Evolutionary conservation across 345 rosid genomes (phyloP).

Genomic region (Eucalyptus microcorys): DNA sequence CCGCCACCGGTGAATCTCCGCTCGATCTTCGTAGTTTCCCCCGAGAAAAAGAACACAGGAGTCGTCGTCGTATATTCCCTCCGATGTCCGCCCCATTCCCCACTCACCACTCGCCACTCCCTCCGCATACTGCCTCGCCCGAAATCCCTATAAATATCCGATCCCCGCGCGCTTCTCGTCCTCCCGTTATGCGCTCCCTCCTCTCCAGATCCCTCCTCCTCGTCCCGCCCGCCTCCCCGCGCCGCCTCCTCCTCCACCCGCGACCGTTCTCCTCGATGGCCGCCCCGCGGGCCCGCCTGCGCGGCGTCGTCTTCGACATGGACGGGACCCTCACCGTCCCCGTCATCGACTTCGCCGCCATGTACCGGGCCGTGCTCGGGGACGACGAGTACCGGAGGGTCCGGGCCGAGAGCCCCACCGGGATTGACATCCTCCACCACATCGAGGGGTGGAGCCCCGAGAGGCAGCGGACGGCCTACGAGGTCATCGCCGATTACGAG

Average conservation of each 20-base stretch:
- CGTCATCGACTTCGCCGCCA: slow-evolving; percentile 81
- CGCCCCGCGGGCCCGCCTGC: slow-evolving; percentile 13
- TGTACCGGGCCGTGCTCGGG: slow-evolving; percentile 82
- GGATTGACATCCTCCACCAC: slow-evolving; percentile 75
- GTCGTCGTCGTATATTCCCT: neutral
- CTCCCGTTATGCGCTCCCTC: neutral
- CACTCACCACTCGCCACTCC: neutral
- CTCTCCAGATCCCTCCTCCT: neutral
- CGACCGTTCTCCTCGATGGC: neutral
- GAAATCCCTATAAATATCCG: neutral
- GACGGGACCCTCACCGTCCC: slow-evolving; percentile 92
- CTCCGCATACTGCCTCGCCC: neutral
- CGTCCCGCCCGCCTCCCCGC: neutral
- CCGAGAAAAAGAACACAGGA: neutral
- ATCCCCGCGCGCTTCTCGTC: neutral
- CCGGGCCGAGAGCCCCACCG: slow-evolving; percentile 57
- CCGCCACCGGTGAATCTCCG: neutral
- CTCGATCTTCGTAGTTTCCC: neutral
- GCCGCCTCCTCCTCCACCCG: neutral
- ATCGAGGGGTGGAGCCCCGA: slow-evolving; percentile 66
- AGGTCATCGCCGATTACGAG: slow-evolving; percentile 62
- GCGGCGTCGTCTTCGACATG: slow-evolving; percentile 73
- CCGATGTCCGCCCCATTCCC: neutral
- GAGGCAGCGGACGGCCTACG: slow-evolving; percentile 43
- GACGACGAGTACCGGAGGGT: slow-evolving; percentile 58